These are phyloP conservation scores for Halophytophthora polymorphica DNA, from an alignment of 352 stramenopile genomes.

Conservation along the genomic window DNA sequence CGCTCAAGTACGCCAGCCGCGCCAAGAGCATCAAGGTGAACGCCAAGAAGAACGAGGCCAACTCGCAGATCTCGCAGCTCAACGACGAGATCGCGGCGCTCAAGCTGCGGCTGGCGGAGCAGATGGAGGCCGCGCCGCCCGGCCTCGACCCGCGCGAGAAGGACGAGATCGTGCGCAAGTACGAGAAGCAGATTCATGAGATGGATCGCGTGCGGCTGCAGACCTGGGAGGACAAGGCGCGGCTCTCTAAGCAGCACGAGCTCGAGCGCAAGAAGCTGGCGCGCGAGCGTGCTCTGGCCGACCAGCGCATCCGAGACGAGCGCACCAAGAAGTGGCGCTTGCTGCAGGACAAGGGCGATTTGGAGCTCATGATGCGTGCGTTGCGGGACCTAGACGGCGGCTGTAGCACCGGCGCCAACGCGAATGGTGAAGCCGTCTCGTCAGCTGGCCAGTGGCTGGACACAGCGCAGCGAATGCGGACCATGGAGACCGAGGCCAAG, in stretches of 20 bases:
- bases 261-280: slow-evolving; percentile 78
- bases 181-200: slow-evolving; percentile 88
- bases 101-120: slow-evolving; percentile 85
- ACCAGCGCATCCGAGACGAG: slow-evolving; percentile 80
- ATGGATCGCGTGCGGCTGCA: slow-evolving; percentile 83
- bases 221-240: slow-evolving; percentile 88
- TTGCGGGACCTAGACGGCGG: slow-evolving; percentile 60
- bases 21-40: slow-evolving; percentile 95
- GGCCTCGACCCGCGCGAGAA: slow-evolving; percentile 83
- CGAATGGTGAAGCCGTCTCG: slow-evolving; percentile 9
- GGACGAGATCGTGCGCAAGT: slow-evolving; percentile 84
- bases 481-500: slow-evolving; percentile 68
- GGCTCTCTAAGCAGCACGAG: slow-evolving; percentile 84
- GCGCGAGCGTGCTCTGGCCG: slow-evolving; percentile 72
- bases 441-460: slow-evolving; percentile 44
- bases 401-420: slow-evolving; percentile 21
- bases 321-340: slow-evolving; percentile 82
- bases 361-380: slow-evolving; percentile 76
- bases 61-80: slow-evolving; percentile 86
- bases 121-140: slow-evolving; percentile 52
- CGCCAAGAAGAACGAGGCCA: slow-evolving; percentile 92
- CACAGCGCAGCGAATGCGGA: slow-evolving; percentile 53
- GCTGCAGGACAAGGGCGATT: slow-evolving; percentile 78
- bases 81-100: slow-evolving; percentile 87
- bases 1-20: slow-evolving; percentile 93